These are phyloP conservation scores for Daedalea quercina DNA, from an alignment of 768 basidiomycete genomes.

Conservation along the genomic window DNA sequence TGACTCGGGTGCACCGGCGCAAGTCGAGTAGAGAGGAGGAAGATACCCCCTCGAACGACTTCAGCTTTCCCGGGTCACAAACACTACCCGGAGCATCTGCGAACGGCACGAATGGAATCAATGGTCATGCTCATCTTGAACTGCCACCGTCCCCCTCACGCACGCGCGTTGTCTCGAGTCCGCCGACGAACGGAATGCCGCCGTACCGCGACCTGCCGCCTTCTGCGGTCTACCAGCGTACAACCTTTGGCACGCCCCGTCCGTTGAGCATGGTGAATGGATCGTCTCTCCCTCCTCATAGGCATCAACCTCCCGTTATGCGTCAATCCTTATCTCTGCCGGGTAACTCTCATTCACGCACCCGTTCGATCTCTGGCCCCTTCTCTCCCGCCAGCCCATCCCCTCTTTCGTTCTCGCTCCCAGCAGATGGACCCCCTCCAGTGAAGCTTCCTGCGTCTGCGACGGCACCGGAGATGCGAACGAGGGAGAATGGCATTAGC, in stretches of 20 bases:
- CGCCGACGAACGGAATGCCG: constrained; percentile 16
- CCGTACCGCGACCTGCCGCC: constrained; percentile 18
- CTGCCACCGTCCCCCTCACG: constrained; percentile 1
- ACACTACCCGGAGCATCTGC: constrained; percentile 6
- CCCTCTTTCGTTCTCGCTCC: constrained; percentile 38
- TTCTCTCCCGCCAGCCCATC: constrained; percentile 45
- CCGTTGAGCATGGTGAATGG: constrained; percentile 11
- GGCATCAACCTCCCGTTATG: constrained; percentile 20
- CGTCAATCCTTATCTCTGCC: constrained; percentile 25
- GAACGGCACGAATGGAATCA: constrained; percentile 1
- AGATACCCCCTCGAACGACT: constrained; percentile 12
- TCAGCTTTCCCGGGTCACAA: constrained; percentile 11
- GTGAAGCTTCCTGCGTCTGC: constrained; percentile 12
- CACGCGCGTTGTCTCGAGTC: constrained; percentile 19
- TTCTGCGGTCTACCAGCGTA: constrained; percentile 25
- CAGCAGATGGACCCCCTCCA: constrained; percentile 12
- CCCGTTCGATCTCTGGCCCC: constrained; percentile 44
- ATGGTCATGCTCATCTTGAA: background rate
- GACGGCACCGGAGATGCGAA: constrained; percentile 12
- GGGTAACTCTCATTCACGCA: constrained; percentile 32
- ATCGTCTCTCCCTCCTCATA: background rate
- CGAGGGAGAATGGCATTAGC: constrained; percentile 8
- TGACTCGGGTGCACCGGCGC: constrained; percentile 25
- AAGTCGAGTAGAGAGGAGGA: constrained; percentile 33
- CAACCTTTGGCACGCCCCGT: constrained; percentile 18